Conservation (phyloP, 2,329 filamentous ascomycete species). For the Calonectria ilicicola region DNA sequence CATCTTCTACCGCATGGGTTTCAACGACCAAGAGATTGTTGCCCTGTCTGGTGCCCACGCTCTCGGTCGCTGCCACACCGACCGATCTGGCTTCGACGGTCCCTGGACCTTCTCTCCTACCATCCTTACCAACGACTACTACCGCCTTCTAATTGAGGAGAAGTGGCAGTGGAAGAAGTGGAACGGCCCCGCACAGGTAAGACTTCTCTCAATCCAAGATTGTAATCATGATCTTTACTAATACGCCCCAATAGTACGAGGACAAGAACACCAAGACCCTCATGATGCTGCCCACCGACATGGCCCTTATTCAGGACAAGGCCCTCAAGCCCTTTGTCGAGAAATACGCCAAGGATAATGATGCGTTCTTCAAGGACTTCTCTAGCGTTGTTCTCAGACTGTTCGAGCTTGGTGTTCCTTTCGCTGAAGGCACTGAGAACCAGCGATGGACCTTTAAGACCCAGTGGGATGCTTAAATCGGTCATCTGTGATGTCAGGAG, state of each 20-base stretch:
- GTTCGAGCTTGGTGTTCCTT: conserved; percentile 95
- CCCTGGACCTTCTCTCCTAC: conserved; percentile 95
- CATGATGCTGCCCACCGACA: conserved; percentile 98
- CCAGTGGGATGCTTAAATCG: conserved; percentile 49
- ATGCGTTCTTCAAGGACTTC: conserved; percentile 95
- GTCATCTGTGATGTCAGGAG: neutral
- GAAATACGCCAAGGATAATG: conserved; percentile 91
- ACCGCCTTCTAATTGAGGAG: conserved; percentile 86
- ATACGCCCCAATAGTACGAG: conserved; percentile 70
- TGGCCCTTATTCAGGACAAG: conserved; percentile 90
- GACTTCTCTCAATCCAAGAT: conserved; percentile 15
- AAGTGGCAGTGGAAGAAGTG: conserved; percentile 95
- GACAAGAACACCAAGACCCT: conserved; percentile 87
- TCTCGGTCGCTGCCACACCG: conserved; percentile 88
- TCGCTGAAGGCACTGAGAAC: conserved; percentile 72
- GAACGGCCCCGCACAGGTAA: conserved; percentile 83
- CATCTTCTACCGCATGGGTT: conserved; percentile 98
- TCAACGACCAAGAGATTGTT: conserved; percentile 97
- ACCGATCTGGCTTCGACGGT: conserved; percentile 88
- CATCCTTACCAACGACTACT: conserved; percentile 95
- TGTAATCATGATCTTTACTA: conserved; percentile 6
- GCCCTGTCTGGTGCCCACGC: conserved; percentile 89
- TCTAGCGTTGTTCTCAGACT: conserved; percentile 81
- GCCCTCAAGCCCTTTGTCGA: conserved; percentile 83
- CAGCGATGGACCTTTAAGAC: conserved; percentile 74